Evolutionary conservation across 208 protist species (phyloP).

Genomic region (Trypanosoma cruzi): DNA sequence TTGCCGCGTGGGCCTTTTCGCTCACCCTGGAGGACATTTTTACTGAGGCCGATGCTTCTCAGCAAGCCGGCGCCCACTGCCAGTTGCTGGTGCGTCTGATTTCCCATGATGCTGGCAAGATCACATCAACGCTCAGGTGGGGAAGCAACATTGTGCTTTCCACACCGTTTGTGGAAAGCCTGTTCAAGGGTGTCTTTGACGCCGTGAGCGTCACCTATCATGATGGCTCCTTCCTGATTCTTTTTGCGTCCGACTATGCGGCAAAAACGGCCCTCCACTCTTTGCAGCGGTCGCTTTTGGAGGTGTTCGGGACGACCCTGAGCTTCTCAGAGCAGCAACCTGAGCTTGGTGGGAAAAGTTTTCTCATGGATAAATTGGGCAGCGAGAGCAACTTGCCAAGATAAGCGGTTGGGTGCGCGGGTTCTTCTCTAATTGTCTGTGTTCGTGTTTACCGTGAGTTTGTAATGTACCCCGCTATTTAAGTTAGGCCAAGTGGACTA

Average conservation of each 20-base stretch:
- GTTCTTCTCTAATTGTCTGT: not conserved
- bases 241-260: conserved; percentile 37
- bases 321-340: conserved; percentile 16
- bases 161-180: conserved; percentile 54
- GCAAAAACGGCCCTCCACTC: conserved; percentile 59
- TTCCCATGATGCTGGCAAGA: conserved; percentile 34
- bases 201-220: conserved; percentile 43
- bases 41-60: not conserved
- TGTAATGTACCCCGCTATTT: too few relatives aligned
- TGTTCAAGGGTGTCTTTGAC: conserved; percentile 70
- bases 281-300: conserved; percentile 59
- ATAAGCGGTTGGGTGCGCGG: not conserved
- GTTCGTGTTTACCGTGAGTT: not conserved
- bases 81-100: conserved; percentile 31
- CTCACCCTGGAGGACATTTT: conserved; percentile 23
- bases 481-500: too few relatives aligned
- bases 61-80: not conserved
- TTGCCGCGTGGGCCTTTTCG: conserved; percentile 33
- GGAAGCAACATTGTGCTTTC: conserved; percentile 61
- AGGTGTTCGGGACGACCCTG: conserved; percentile 53
- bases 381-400: not conserved
- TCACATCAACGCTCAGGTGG: conserved; percentile 40
- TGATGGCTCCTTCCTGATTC: conserved; percentile 44
- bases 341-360: not conserved
- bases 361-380: not conserved